Evolutionary conservation across 2,329 filamentous ascomycete genomes (phyloP).

Genomic region (Paradendryphiella salina): DNA sequence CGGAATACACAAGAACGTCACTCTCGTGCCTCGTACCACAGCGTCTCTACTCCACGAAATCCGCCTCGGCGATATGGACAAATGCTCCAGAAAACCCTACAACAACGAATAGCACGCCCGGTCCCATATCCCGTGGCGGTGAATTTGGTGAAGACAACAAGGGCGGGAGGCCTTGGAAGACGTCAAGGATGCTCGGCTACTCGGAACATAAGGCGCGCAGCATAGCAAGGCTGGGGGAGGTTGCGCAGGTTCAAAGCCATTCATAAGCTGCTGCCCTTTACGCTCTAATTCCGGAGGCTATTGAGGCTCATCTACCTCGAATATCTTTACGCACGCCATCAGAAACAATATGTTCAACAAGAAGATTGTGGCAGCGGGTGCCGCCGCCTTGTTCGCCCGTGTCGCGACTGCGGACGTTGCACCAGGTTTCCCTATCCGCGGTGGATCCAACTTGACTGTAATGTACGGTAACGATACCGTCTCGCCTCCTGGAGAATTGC

Average conservation of each 20-base stretch:
- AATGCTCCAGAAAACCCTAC: background rate
- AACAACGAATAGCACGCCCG: background rate
- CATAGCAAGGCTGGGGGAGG: background rate
- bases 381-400: constrained; percentile 19
- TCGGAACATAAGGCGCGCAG: background rate
- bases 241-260: background rate
- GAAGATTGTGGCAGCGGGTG: constrained; percentile 13
- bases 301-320: too few species aligned
- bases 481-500: constrained; percentile 38
- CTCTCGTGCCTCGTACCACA: background rate
- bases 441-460: constrained; percentile 23
- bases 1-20: background rate
- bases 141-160: background rate
- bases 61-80: background rate
- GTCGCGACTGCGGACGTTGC: constrained; percentile 28
- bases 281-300: background rate
- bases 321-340: too few species aligned
- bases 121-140: background rate
- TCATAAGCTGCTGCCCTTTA: background rate
- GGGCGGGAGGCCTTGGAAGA: background rate
- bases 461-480: constrained; percentile 40
- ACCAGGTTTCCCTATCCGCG: constrained; percentile 37
- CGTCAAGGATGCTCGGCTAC: background rate
- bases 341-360: constrained; percentile 21
- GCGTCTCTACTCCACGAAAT: background rate